Conservation (phyloP, 805 yeast species). For the Spathaspora girioi region DNA sequence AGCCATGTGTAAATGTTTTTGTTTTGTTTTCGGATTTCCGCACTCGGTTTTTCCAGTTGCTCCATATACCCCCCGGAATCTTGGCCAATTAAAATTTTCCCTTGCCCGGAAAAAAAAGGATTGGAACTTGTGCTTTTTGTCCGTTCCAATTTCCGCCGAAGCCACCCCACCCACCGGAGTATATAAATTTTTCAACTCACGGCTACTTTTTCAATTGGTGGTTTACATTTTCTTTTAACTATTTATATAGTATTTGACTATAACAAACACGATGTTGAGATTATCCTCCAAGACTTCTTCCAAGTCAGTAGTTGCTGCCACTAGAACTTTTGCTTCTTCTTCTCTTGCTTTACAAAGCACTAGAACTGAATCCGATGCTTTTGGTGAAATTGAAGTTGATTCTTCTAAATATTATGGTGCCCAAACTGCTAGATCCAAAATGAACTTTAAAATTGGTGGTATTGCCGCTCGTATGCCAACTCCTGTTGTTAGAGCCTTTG, state of each 20-base stretch:
- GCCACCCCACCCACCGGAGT: not conserved
- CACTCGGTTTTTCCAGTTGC: not conserved
- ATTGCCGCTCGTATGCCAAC: conserved; percentile 84
- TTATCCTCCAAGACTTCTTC: conserved; percentile 14
- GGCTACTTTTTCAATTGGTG: not conserved
- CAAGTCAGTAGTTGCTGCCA: conserved; percentile 4
- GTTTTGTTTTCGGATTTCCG: not conserved
- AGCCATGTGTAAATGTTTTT: too few species aligned
- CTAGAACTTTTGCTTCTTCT: conserved; percentile 29
- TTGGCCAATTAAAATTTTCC: not conserved
- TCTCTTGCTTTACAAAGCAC: conserved; percentile 21
- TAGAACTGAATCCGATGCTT: conserved; percentile 91
- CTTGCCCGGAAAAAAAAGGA: not conserved
- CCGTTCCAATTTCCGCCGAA: not conserved
- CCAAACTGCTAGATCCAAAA: conserved; percentile 90
- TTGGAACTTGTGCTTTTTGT: too few species aligned
- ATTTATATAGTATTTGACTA: not conserved
- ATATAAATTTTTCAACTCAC: not conserved
- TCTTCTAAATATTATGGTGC: conserved; percentile 94
- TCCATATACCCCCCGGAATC: not conserved
- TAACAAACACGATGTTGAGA: conserved; percentile 23
- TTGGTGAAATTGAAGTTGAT: conserved; percentile 93
- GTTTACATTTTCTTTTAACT: not conserved
- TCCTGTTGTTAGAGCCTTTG: conserved; percentile 89
- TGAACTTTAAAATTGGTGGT: conserved; percentile 96